Percentiles rank a stretch among this genome's conserved stretches.
These are phyloP conservation scores for Boletus rubroflammeus DNA, from an alignment of 768 basidiomycete species.

Conservation along the genomic window DNA sequence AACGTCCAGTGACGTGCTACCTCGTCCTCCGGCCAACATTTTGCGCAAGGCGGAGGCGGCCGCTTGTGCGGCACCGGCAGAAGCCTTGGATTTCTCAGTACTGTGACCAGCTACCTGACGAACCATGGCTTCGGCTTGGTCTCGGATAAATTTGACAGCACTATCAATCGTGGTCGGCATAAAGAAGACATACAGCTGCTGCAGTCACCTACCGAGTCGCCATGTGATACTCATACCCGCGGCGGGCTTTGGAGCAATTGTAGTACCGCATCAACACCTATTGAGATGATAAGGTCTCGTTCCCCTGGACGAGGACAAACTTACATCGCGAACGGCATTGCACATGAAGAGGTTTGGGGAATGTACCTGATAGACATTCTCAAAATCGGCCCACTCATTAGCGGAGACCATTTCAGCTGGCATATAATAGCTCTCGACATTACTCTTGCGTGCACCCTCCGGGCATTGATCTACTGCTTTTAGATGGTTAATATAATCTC, in stretches of 20 bases:
- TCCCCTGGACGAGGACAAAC: slow-evolving; percentile 25
- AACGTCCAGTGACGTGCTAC: slow-evolving; percentile 42
- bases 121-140: slow-evolving; percentile 58
- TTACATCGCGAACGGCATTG: slow-evolving; percentile 73
- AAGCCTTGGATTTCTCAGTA: slow-evolving; percentile 28
- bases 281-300: slow-evolving; percentile 9
- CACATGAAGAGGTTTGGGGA: slow-evolving; percentile 79
- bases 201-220: slow-evolving; percentile 63
- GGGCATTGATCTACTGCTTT: slow-evolving; percentile 41
- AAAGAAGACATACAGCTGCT: slow-evolving; percentile 1
- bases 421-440: slow-evolving; percentile 54
- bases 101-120: slow-evolving; percentile 14
- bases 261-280: slow-evolving; percentile 89
- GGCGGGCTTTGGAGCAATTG: slow-evolving; percentile 70
- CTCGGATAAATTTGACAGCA: slow-evolving; percentile 83
- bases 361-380: slow-evolving; percentile 89
- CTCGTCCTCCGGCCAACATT: slow-evolving; percentile 54
- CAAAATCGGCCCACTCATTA: slow-evolving; percentile 76
- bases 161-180: slow-evolving; percentile 33
- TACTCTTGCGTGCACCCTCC: slow-evolving; percentile 29
- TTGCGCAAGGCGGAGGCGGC: slow-evolving; percentile 65
- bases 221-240: slow-evolving; percentile 85
- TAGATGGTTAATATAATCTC: slow-evolving; percentile 58
- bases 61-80: slow-evolving; percentile 52
- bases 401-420: slow-evolving; percentile 64